Percentiles rank a stretch among this genome's conserved stretches.
Conservation (phyloP, 192 early-diverging fungal genomes). For the Entomortierella chlamydospora region DNA sequence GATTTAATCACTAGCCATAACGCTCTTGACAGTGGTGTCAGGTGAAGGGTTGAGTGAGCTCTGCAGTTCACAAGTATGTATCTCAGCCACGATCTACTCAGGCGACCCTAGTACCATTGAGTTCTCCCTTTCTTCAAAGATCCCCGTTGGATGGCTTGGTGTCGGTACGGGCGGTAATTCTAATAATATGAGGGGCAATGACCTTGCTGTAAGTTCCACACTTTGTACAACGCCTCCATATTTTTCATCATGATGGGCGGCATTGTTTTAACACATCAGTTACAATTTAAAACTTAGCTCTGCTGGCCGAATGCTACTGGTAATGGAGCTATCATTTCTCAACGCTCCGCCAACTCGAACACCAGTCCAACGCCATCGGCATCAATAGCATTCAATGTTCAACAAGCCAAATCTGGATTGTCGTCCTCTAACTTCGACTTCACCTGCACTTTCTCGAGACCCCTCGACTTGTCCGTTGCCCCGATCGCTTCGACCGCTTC, state of each 20-base stretch:
- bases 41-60: slow-evolving; percentile 8
- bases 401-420: slow-evolving; percentile 20
- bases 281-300: too few species aligned
- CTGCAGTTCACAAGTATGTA: slow-evolving; percentile 33
- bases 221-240: too few species aligned
- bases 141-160: slow-evolving; percentile 30
- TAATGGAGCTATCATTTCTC: slow-evolving; percentile 26
- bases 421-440: slow-evolving; percentile 1
- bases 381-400: slow-evolving; percentile 11
- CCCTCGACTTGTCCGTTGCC: slow-evolving; percentile 7
- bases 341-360: slow-evolving; percentile 24
- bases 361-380: background rate
- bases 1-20: background rate
- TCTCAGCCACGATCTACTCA: slow-evolving; percentile 43
- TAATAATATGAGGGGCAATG: slow-evolving; percentile 28
- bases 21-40: background rate
- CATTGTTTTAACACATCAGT: too few species aligned
- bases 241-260: background rate
- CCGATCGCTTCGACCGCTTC: slow-evolving; percentile 25
- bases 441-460: slow-evolving; percentile 38
- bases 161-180: slow-evolving; percentile 34
- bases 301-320: slow-evolving; percentile 33
- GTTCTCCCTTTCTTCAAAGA: slow-evolving; percentile 28
- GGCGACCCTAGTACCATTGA: slow-evolving; percentile 40
- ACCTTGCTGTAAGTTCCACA: slow-evolving; percentile 36